Conservation (phyloP, 2,329 filamentous ascomycete genomes). For the Fusarium illudens region DNA sequence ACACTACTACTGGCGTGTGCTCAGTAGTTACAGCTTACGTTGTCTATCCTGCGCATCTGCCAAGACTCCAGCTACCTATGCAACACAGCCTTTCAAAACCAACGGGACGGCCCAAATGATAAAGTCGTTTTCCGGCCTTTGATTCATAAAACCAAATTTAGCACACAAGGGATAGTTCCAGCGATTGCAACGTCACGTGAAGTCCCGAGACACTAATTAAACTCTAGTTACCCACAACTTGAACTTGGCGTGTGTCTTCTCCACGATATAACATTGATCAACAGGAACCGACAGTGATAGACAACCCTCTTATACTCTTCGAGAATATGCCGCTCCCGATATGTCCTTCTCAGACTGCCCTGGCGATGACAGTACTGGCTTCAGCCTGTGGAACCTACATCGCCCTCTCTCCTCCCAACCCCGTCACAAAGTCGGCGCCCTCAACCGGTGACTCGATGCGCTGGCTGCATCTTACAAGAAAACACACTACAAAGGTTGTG, state of each 20-base stretch:
- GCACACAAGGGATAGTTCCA: neutral
- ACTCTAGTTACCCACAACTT: neutral
- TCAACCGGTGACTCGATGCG: constrained; percentile 37
- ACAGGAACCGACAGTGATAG: neutral
- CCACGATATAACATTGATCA: neutral
- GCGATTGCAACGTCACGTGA: neutral
- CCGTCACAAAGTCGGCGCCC: constrained; percentile 12
- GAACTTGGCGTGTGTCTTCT: neutral
- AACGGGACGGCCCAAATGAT: too few relatives aligned
- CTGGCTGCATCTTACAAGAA: constrained; percentile 39
- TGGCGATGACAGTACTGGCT: constrained; percentile 38
- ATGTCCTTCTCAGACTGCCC: constrained; percentile 23
- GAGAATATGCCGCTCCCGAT: constrained; percentile 8
- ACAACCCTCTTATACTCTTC: too few relatives aligned
- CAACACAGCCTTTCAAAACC: neutral
- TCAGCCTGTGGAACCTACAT: constrained; percentile 45
- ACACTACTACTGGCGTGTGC: neutral
- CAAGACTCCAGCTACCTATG: neutral
- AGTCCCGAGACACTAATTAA: neutral
- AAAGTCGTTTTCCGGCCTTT: neutral
- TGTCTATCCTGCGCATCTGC: neutral
- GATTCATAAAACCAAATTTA: neutral
- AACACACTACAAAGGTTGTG: constrained; percentile 33
- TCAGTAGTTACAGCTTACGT: neutral
- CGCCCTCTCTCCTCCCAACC: constrained; percentile 46